A percentile compares a stretch with the other conserved stretches of the same genome.
Conservation (phyloP, 1,284 basidiomycete genomes). For the Coriolopsis trogii region DNA sequence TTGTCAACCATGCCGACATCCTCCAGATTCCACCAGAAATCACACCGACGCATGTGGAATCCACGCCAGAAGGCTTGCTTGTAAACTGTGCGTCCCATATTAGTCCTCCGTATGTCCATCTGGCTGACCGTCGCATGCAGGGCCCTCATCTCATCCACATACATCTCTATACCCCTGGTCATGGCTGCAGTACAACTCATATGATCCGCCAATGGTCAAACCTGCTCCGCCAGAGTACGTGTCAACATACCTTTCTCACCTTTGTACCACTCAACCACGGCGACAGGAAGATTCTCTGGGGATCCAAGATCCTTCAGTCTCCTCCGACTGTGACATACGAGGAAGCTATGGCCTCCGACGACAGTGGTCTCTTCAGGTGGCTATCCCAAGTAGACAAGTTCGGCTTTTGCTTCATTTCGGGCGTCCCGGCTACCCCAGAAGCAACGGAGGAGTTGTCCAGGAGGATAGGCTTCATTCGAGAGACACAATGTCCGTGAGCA, state of each 20-base stretch:
- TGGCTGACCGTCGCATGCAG: conserved; percentile 35
- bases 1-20: background rate
- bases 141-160: conserved; percentile 68
- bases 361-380: conserved; percentile 80
- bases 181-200: conserved; percentile 78
- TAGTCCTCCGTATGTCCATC: background rate
- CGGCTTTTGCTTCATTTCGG: conserved; percentile 89
- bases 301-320: conserved; percentile 71
- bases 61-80: conserved; percentile 67
- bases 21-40: conserved; percentile 77
- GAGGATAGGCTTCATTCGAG: conserved; percentile 87
- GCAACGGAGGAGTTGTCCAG: conserved; percentile 82
- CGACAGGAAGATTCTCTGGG: conserved; percentile 79
- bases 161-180: conserved; percentile 85
- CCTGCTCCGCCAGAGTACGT: conserved; percentile 45
- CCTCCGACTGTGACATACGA: conserved; percentile 81
- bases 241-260: background rate
- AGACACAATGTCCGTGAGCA: conserved; percentile 81
- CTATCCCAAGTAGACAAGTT: conserved; percentile 80
- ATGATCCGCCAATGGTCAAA: conserved; percentile 59
- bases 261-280: background rate
- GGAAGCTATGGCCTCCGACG: conserved; percentile 72
- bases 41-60: conserved; percentile 61
- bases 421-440: conserved; percentile 81
- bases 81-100: conserved; percentile 58